Evolutionary conservation across 2,329 filamentous ascomycete species (phyloP), one percentile per base, ranked within the genome.

Genomic region (Cladorrhinum sp.): DNA sequence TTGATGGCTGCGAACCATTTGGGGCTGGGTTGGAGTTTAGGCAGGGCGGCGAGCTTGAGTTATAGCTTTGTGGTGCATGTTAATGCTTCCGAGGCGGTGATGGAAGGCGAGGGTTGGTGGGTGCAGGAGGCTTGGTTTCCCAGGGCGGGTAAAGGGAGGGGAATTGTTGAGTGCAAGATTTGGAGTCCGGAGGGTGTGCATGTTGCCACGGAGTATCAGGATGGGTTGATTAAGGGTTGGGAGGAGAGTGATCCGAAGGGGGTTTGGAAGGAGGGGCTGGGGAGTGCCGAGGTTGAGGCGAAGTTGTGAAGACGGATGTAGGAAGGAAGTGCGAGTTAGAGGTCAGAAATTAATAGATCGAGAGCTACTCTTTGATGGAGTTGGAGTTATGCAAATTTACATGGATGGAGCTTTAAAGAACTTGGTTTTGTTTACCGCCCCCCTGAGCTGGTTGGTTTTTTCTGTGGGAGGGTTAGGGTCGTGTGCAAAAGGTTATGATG

Each of bases 181-280:
- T 85, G 82, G 82, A 84, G 81, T 61, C 82, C 82, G 0, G 65
- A 70, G 2, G 82, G 82, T 2, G 73, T 77, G 21, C 82, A 84
- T 65, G 77, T 85, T 1, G 82, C 82, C 4, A 83, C 79, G 1
- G 80, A 79, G 51, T 83, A 82, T 61, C 82, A 85, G 64, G 82
- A 85, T 62, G 82, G 81, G 2, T 20, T 70, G 63, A 57, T 68
- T 24, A 55, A 64, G 61, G 59, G 63, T n/a, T 58, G 55, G 57
- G 58, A 55, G 55, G 61, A 58, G 10, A 23, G 49, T 46, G 59
- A 50, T 46, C 5, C 39, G 20, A 55, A 55, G 33, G 53, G 39
- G 33, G n/a, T 36, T 39, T 33, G 52, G 39, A 50, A 61, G 48
- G 55, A 20, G n/a, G 23, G 21, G 26, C 14, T 56, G 30, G 42